Evolutionary conservation across 345 rosid species (phyloP).

Genomic region (Heritiera fomes): DNA sequence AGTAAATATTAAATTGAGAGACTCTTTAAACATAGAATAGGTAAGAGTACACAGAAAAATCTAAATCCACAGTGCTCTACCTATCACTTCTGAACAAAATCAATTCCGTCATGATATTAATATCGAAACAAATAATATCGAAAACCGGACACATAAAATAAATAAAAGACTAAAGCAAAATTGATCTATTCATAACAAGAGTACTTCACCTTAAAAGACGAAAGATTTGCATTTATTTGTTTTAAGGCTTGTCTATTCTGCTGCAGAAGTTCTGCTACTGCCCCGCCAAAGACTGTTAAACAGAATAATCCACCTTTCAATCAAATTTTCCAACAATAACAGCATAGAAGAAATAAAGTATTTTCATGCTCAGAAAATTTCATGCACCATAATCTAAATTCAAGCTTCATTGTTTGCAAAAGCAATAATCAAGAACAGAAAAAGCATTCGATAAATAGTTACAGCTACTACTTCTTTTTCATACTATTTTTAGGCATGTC

Average conservation of each 20-base stretch:
- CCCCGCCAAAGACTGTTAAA: constrained; percentile 54
- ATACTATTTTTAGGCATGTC: neutral
- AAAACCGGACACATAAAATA: neutral
- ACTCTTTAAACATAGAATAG: neutral
- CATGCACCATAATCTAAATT: neutral
- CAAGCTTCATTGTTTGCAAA: constrained; percentile 8
- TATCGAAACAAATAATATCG: neutral
- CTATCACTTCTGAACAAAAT: neutral
- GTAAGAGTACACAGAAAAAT: neutral
- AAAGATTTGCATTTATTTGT: constrained; percentile 58
- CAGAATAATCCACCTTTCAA: neutral
- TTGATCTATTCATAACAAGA: constrained; percentile 10
- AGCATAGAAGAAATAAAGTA: neutral
- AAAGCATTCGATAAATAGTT: neutral
- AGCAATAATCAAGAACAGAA: neutral
- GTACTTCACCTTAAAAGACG: constrained; percentile 46
- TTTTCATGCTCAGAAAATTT: neutral
- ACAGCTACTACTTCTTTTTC: neutral
- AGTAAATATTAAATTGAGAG: neutral
- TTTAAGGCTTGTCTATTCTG: constrained; percentile 50
- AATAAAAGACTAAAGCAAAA: constrained; percentile 14
- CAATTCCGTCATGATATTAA: neutral
- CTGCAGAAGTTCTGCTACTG: constrained; percentile 54
- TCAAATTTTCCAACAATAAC: neutral
- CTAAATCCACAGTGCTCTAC: neutral